Percentiles rank a stretch among this genome's conserved stretches.
phyloP scores from a whole-genome alignment of 164 flowering plant species.

The Magnolia officinalis region DNA sequence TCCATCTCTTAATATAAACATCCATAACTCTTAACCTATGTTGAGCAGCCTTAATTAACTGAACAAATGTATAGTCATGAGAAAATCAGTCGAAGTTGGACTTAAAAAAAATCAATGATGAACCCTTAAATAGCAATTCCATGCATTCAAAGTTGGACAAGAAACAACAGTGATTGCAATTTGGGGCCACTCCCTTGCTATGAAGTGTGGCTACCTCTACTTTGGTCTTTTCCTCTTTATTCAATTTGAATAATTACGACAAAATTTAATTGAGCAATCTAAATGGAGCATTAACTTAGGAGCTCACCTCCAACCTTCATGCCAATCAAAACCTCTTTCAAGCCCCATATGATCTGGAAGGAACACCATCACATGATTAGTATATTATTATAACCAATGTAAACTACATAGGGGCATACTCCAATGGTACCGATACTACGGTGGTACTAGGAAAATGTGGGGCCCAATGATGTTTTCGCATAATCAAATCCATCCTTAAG shows the following conservation, averaged over 20 bases:
- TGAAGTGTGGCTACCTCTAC: neutral
- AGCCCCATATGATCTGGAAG: conserved; percentile 70
- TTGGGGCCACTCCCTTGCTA: neutral
- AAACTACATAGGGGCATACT: too few relatives aligned
- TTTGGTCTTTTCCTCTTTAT: neutral
- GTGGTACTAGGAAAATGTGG: too few relatives aligned
- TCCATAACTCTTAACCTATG: too few relatives aligned
- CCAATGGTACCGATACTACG: too few relatives aligned
- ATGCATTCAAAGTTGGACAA: neutral
- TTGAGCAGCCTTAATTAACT: too few relatives aligned
- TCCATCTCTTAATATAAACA: too few relatives aligned
- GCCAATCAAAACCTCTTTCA: conserved; percentile 82
- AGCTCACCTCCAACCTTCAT: conserved; percentile 89
- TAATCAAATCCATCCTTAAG: too few relatives aligned
- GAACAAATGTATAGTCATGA: too few relatives aligned
- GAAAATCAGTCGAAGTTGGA: too few relatives aligned
- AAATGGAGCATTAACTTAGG: neutral
- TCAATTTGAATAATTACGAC: neutral
- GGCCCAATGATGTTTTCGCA: too few relatives aligned
- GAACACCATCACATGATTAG: neutral
- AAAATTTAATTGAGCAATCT: neutral
- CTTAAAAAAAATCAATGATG: too few relatives aligned
- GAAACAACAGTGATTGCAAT: neutral
- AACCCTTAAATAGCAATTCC: neutral
- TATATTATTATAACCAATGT: too few relatives aligned